Base-by-base conservation (phyloP, 2,329 filamentous ascomycete species). In the Chaetomiaceae sp. region DNA sequence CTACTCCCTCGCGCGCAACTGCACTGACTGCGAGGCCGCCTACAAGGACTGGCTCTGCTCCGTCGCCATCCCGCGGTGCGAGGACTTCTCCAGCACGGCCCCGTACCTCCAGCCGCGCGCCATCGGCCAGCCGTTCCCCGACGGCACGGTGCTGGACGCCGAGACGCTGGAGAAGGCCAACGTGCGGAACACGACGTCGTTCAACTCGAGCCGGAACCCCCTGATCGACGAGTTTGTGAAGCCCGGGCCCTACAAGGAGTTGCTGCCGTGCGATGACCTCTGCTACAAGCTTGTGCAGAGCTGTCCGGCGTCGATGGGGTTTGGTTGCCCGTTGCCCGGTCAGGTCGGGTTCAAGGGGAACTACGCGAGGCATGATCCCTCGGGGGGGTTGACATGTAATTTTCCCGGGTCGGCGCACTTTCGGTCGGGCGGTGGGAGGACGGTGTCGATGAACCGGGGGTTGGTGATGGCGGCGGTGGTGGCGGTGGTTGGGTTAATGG, bases 21-120 rank as follows among this genome's bases (percentile, higher is more conserved):
- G 94, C 74, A 69, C 74, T 38, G 80, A 95, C 68, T 99, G 94
- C 70, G 81, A 76, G 14, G 65, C 67, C 1, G 89, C 90, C 8
- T 99, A 99, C 78, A 96, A 95, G 69, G 77, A 84, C 64, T 99
- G 94, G 94, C 84, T 99, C 18, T 99, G 94, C 73, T 87, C 89
- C 21, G 90, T 97, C 25, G 87, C 84, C 14, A 94, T 99, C 57
- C 94, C 94, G 1, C 87, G 91, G 27, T 99, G 94, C 73, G 86
- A 89, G 64, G 92, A 96, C 71, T 94, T 88, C 63, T 81, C 78
- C 58, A 70, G 75, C 1, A 68, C 75, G 27, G 64, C 69, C 10
- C 1, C 30, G 0, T 83, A 73, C 64, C 77, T 90, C 2, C 80
- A 84, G 55, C 74, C 78, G 18, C 86, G 94, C 41, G 94, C 92